Conservation (phyloP, 1,139 yeast species). For the Saccharomyces hybrid region DNA sequence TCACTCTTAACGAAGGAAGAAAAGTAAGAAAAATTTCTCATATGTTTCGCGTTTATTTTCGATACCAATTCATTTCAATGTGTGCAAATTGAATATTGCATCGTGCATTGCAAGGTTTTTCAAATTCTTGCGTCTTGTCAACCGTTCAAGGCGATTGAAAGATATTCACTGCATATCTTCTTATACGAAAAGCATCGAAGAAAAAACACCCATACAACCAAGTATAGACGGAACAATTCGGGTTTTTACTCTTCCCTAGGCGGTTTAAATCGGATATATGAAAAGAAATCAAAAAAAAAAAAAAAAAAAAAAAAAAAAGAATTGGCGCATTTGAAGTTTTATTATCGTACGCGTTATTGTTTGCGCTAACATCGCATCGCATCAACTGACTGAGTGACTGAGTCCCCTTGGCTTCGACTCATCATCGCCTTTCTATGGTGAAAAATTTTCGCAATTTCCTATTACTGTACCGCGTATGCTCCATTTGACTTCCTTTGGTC, state of each 20-base stretch:
- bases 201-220: neutral
- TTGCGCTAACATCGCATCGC: slow-evolving; percentile 1
- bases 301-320: neutral
- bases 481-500: neutral
- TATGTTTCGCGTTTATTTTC: neutral
- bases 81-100: neutral
- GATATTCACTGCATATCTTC: neutral
- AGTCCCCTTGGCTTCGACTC: neutral
- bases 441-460: neutral
- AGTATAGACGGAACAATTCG: neutral
- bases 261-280: neutral
- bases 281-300: neutral
- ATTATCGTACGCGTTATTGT: neutral
- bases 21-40: neutral
- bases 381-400: neutral
- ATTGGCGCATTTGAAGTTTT: neutral
- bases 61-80: neutral
- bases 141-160: neutral
- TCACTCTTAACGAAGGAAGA: neutral
- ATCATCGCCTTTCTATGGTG: neutral
- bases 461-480: neutral
- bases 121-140: neutral
- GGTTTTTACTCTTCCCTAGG: neutral
- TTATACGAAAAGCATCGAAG: neutral
- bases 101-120: neutral